Base-by-base conservation (phyloP, 257 asterid species). In the Paraleonurus japonicus region DNA sequence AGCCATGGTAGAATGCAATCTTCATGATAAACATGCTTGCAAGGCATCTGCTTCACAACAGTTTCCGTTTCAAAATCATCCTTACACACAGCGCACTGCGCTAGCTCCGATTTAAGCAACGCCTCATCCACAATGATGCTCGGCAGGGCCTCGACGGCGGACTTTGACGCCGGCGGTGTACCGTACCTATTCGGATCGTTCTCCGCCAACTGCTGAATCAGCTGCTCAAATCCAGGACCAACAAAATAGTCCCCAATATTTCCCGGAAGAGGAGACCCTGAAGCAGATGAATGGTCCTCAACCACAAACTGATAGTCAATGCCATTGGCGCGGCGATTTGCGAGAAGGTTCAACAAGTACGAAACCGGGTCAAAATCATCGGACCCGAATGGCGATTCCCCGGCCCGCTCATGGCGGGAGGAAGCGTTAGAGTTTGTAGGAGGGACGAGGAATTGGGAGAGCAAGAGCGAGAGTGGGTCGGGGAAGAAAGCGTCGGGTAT, bases 61-160 rank as follows among this genome's bases (percentile, higher is more conserved):
- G 71, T 74, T 22, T 85, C 88, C 77, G 78, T 1, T 79, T 85
- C 89, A 68, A 91, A 89, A 65, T 82, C 90, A 72, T 91, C 97
- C 79, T 85, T 91, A 73, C 97, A 91, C 28, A 91, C 96, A 0
- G 97, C 97, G 39, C 97, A 91, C 70, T 85, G 92, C 20, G 91
- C 86, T 82, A 86, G 28, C 16, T 87, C 97, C 3, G 89, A 80
- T 58, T 80, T 76, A 67, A 88, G 71, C 87, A 89, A 62, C 13
- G 69, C 85, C 77, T 82, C 87, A 15, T 84, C 82, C 4, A 86
- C 87, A 26, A 37, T 74, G 10, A 82, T 45, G 8, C 55, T 72
- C 0, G 92, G 92, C 57, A 90, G 65, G 7, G 77, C 89, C 48
- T 85, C 79, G 15, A 90, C 88, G 0, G 92, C 88, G 1, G 80